Evolutionary conservation across 2,329 filamentous ascomycete genomes (phyloP), one percentile per base, ranked within the genome.

Genomic region (Ophiocordyceps camponoti-leonardi): DNA sequence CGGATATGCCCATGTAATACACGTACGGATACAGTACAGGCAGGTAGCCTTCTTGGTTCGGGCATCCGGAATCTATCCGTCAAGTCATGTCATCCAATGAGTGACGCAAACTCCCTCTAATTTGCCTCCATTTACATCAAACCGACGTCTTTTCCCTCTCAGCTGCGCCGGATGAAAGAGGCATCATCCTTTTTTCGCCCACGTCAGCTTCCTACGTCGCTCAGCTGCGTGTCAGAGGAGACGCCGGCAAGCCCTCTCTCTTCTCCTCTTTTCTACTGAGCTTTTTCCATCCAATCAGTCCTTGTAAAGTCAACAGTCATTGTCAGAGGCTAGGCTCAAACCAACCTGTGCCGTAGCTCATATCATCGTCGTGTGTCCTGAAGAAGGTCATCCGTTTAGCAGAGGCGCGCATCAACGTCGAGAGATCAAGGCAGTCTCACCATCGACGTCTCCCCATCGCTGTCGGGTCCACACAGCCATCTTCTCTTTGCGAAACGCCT

Each of bases 401-500:
- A 6, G 22, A 20, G 20, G 13, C 12, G 4, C 20, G 19, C 39
- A 14, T 7, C 11, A 14, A 23, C 19, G n/a, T 18, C 39, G 20
- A 19, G 20, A 8, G 11, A 41, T 14, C 19, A 6, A 6, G 19
- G 12, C 31, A 41, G 18, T 53, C 55, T 55, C 45, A 66, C 67
- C 63, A 16, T 43, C 41, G 67, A 41, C 20, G 12, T 41, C 19
- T 14, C 22, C 39, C 48, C 63, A 49, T 70, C 69, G 11, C 28
- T 65, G 67, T n/a, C 72, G 61, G 6, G 71, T 70, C 74, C 73
- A 79, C 4, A 56, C 47, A 46, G 58, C 58, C 64, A 78, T 64
- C 67, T 87, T 94, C 49, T 92, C 80, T 54, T 71, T 69, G 49
- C 81, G 77, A 58, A 95, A 96, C 50, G 83, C 77, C 43, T 81